phyloP scores from a whole-genome alignment of 306 rosid genomes.

The Rosa persica region DNA sequence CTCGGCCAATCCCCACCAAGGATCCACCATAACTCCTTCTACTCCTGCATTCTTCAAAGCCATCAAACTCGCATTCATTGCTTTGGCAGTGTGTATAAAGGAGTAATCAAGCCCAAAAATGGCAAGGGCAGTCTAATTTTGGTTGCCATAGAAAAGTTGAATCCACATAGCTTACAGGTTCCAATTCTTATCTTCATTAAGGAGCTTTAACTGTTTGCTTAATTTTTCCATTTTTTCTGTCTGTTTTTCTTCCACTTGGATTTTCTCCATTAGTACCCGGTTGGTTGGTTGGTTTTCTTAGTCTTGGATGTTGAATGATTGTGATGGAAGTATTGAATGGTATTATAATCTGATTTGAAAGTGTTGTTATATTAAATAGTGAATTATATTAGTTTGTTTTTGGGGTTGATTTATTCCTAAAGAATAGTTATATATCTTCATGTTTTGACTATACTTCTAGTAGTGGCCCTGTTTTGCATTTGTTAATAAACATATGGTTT shows the following conservation, averaged over 20 bases:
- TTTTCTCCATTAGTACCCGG: not conserved
- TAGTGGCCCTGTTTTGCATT: no score
- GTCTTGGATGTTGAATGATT: not conserved
- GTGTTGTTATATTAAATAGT: not conserved
- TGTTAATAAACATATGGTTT: no score
- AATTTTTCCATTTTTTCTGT: not conserved
- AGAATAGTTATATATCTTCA: no score
- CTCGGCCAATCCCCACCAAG: slow-evolving; percentile 98
- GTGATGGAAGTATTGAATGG: slow-evolving; percentile 2
- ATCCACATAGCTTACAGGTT: slow-evolving; percentile 80
- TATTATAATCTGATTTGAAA: not conserved
- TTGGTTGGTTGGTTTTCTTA: slow-evolving; percentile 2
- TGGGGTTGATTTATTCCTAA: not conserved
- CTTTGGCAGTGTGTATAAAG: slow-evolving; percentile 81
- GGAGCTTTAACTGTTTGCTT: not conserved
- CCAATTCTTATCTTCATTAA: not conserved
- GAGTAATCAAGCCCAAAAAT: slow-evolving; percentile 47
- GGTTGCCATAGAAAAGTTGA: slow-evolving; percentile 83
- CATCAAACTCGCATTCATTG: slow-evolving; percentile 87
- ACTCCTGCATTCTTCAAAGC: slow-evolving; percentile 81
- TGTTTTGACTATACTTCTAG: no score
- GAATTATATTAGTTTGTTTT: not conserved
- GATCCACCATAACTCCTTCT: slow-evolving; percentile 96
- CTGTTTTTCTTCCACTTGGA: not conserved
- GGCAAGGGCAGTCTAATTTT: slow-evolving; percentile 38